Evolutionary conservation across 306 rosid species (phyloP).

Genomic region (Sophora flavescens): DNA sequence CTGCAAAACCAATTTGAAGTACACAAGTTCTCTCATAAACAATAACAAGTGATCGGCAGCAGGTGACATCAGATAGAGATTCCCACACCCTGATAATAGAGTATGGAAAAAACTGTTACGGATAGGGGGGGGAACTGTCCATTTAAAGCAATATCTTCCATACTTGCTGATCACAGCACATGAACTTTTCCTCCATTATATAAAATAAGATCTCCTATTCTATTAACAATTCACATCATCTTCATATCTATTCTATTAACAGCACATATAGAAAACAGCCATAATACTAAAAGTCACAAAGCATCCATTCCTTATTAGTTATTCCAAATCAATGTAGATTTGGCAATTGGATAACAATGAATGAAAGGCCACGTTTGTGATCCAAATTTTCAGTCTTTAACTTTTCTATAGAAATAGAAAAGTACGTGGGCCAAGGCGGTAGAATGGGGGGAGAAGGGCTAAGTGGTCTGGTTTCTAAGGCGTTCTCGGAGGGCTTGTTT

Average conservation of each 20-base stretch:
- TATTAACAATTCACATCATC: not conserved
- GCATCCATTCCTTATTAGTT: not conserved
- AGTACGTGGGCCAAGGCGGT: not conserved
- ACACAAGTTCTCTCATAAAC: constrained; percentile 73
- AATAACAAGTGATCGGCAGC: constrained; percentile 81
- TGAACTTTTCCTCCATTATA: constrained; percentile 1
- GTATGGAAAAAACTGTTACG: constrained; percentile 38
- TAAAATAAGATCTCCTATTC: constrained; percentile 5
- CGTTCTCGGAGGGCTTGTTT: too few species aligned
- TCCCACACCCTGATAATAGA: constrained; percentile 81
- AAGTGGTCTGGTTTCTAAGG: too few species aligned
- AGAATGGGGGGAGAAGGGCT: too few species aligned
- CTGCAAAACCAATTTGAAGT: constrained; percentile 83
- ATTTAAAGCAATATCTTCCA: constrained; percentile 27
- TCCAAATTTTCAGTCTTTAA: constrained; percentile 5
- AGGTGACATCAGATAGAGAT: constrained; percentile 69
- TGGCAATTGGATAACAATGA: not conserved
- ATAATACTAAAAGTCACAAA: constrained; percentile 2
- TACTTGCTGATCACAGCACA: constrained; percentile 13
- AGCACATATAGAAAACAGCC: constrained; percentile 9
- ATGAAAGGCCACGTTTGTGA: not conserved
- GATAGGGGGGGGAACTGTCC: constrained; percentile 5
- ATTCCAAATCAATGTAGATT: constrained; percentile 17
- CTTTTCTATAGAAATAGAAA: not conserved
- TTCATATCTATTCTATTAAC: not conserved